A percentile compares a stretch with the other conserved stretches of the same genome.
Evolutionary conservation across 176 grass and related monocot species (phyloP).

Genomic region (Paspalum vaginatum): DNA sequence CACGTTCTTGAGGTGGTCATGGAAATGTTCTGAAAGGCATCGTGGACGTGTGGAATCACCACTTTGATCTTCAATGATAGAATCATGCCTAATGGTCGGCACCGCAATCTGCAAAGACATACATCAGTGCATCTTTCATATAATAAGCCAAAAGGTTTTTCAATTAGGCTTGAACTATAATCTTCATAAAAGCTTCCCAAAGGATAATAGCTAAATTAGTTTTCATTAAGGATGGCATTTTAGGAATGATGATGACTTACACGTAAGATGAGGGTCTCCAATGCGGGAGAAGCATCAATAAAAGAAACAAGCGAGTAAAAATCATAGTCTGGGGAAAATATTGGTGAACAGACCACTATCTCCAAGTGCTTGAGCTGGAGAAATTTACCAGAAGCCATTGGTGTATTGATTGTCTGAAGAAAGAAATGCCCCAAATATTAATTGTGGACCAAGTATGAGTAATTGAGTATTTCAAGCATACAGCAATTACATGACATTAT

Average conservation of each 20-base stretch:
- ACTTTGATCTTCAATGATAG: background rate
- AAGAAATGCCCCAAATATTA: background rate
- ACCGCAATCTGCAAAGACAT: background rate
- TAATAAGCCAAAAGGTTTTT: background rate
- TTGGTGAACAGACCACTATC: background rate
- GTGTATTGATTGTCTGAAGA: background rate
- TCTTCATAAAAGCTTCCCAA: background rate
- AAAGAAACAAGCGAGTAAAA: background rate
- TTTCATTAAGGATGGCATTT: background rate
- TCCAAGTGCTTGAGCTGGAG: background rate
- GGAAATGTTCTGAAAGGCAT: background rate
- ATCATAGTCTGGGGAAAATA: background rate
- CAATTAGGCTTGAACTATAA: background rate
- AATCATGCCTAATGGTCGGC: background rate
- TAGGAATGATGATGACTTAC: background rate
- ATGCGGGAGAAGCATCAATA: background rate
- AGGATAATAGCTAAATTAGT: background rate
- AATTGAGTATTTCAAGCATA: background rate
- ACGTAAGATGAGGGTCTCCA: background rate
- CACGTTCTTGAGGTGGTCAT: slow-evolving; percentile 2
- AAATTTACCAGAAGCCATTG: background rate
- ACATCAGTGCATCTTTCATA: background rate
- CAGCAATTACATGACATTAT: background rate
- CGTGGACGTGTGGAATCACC: background rate
- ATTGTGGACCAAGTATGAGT: background rate